Percentiles rank a stretch among this genome's conserved stretches.
Evolutionary conservation across 768 basidiomycete genomes (phyloP).

Genomic region (Russula brevipes): DNA sequence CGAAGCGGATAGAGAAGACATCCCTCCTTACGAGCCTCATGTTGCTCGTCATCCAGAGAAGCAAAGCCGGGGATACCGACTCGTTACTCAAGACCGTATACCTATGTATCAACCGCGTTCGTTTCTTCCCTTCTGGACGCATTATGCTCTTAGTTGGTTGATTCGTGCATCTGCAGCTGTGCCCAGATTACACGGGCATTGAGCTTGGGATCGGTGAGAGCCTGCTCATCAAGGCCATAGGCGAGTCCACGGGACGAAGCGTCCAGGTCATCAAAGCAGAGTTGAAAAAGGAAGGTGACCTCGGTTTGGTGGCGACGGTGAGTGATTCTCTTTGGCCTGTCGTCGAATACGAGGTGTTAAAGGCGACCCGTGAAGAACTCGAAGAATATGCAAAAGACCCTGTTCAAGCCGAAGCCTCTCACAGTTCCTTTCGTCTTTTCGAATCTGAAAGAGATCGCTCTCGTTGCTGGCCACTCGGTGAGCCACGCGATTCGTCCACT

Average conservation of each 20-base stretch:
- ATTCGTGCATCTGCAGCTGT: slow-evolving; percentile 48
- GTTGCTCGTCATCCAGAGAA: slow-evolving; percentile 81
- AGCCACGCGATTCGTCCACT: slow-evolving; percentile 25
- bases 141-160: neutral
- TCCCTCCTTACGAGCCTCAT: slow-evolving; percentile 85
- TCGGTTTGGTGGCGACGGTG: slow-evolving; percentile 96
- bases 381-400: slow-evolving; percentile 84
- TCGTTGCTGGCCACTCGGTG: slow-evolving; percentile 78
- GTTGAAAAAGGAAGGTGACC: slow-evolving; percentile 89
- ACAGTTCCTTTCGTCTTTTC: slow-evolving; percentile 87
- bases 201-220: slow-evolving; percentile 97
- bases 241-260: slow-evolving; percentile 90
- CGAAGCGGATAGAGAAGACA: slow-evolving; percentile 91
- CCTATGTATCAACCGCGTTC: slow-evolving; percentile 91
- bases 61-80: slow-evolving; percentile 64
- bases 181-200: slow-evolving; percentile 91
- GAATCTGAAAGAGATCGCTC: slow-evolving; percentile 86
- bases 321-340: slow-evolving; percentile 24
- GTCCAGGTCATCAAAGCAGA: slow-evolving; percentile 79
- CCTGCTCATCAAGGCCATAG: slow-evolving; percentile 90
- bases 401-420: slow-evolving; percentile 91
- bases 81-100: slow-evolving; percentile 88
- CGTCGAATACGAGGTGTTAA: neutral
- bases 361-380: slow-evolving; percentile 57
- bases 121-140: slow-evolving; percentile 26